Evolutionary conservation across 2,329 filamentous ascomycete genomes (phyloP), one percentile per base, ranked within the genome.

Genomic region (Trichoderma atrobrunneum): DNA sequence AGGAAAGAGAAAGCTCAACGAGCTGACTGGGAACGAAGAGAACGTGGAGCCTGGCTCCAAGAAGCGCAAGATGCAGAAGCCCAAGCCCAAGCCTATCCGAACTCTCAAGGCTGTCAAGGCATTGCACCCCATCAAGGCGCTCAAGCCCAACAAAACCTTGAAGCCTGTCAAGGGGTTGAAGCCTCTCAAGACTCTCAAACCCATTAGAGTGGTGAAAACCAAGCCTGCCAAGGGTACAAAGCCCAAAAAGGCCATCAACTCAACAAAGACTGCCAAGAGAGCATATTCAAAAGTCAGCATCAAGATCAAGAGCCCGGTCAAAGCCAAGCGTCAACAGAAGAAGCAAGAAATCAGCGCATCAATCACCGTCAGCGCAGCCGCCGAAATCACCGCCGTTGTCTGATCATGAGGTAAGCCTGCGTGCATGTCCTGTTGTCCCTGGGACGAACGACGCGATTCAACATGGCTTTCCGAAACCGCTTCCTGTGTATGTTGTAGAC

Each of bases 1-100:
- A 5, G 83, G 85, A 62, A 90, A 90, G 81, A 82, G 88, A 73
- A 90, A 90, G 81, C 78, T 88, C 3, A 85, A 86, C 78, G 87
- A 88, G 62, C 77, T 87, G 8, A 78, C 87, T 5, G 85, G 82
- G 0, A 83, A 84, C 5, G 85, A 83, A 7, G 77, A 78, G 14
- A 81, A 84, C 5, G 84, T 83, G 7, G 77, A 78, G 11, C 81
- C 66, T 73, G 76, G 73, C 70, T 75, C 76, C 36, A 74, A 78
- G 80, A 84, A 86, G 77, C 80, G 80, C 76, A 83, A 83, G 78
- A 76, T 80, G 26, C 78, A 79, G 62, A 72, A 78, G 4, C 77
- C 77, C 18, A 80, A 77, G 39, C 79, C 67, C 1, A 70, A 61
- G 21, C 59, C 67, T n/a, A 70, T 70, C 43, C 59, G 56, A 28